Evolutionary conservation across 1,139 yeast species (phyloP).

Genomic region (Blastobotrys persicus): DNA sequence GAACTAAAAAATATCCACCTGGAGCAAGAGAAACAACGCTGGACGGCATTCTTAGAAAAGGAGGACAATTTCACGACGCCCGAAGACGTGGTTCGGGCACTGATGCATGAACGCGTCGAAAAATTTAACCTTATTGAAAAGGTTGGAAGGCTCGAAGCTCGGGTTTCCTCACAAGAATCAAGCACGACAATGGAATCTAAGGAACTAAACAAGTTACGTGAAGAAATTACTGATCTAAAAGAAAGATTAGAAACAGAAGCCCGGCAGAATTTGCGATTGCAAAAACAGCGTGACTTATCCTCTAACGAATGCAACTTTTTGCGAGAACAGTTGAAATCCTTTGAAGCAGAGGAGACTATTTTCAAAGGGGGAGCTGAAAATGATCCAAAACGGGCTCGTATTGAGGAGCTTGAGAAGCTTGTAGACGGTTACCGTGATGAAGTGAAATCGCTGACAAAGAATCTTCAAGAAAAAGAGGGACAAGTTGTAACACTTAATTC

Average conservation of each 20-base stretch:
- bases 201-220: conserved; percentile 40
- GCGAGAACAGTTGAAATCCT: conserved; percentile 46
- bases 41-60: conserved; percentile 35
- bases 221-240: conserved; percentile 38
- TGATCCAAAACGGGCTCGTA: conserved; percentile 30
- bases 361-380: conserved; percentile 23
- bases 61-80: conserved; percentile 35
- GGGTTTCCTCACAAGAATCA: conserved; percentile 25
- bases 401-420: conserved; percentile 47
- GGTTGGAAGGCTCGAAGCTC: conserved; percentile 37
- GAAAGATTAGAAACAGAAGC: conserved; percentile 37
- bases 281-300: conserved; percentile 54
- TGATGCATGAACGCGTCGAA: conserved; percentile 36
- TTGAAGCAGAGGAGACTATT: conserved; percentile 38
- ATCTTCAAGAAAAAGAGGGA: conserved; percentile 37
- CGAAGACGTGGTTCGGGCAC: conserved; percentile 35
- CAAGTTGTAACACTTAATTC: conserved; percentile 27
- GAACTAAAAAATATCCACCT: conserved; percentile 54
- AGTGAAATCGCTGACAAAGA: conserved; percentile 45
- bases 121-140: conserved; percentile 34
- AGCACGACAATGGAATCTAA: conserved; percentile 31
- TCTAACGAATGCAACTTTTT: conserved; percentile 60
- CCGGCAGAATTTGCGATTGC: conserved; percentile 44
- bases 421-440: conserved; percentile 60
- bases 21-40: conserved; percentile 44